A percentile compares a stretch with the other conserved stretches of the same genome.
phyloP scores from a whole-genome alignment of 2,329 filamentous ascomycete species.

The Pseudocercospora fuligena region DNA sequence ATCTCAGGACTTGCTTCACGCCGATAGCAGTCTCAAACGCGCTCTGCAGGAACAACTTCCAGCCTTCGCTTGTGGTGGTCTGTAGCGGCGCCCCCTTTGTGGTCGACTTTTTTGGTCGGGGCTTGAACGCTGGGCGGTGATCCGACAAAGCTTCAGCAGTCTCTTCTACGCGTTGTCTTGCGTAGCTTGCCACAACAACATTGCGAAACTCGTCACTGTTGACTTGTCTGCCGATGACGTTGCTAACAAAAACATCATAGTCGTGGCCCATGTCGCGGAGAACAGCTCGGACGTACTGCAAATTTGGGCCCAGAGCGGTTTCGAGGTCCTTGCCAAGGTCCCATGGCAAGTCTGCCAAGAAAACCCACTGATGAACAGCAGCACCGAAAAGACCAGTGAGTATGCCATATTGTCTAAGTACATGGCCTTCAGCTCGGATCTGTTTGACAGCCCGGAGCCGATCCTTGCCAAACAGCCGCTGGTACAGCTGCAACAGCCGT shows the following conservation, averaged over 20 bases:
- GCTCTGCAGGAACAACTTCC: slow-evolving; percentile 9
- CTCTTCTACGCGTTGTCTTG: background rate
- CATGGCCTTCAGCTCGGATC: background rate
- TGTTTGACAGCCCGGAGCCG: background rate
- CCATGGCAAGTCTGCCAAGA: background rate
- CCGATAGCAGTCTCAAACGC: slow-evolving; percentile 16
- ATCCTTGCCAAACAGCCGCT: background rate
- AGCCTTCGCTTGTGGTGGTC: background rate
- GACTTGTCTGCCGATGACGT: slow-evolving; percentile 1
- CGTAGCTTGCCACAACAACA: background rate
- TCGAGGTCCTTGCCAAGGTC: background rate
- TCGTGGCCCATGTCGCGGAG: slow-evolving; percentile 1
- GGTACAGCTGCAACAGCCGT: background rate
- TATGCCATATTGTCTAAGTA: background rate
- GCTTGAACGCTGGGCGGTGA: background rate
- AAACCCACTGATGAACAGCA: background rate
- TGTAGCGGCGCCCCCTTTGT: too few species aligned
- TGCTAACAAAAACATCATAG: background rate
- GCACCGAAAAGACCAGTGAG: background rate
- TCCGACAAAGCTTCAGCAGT: slow-evolving; percentile 2
- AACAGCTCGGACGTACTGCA: background rate
- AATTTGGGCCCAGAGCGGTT: background rate
- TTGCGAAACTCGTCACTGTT: slow-evolving; percentile 7
- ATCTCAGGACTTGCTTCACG: slow-evolving; percentile 14
- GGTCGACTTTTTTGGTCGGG: too few species aligned